Evolutionary conservation across 2,329 filamentous ascomycete species (phyloP).

Genomic region (Tolypocladium tropicale): DNA sequence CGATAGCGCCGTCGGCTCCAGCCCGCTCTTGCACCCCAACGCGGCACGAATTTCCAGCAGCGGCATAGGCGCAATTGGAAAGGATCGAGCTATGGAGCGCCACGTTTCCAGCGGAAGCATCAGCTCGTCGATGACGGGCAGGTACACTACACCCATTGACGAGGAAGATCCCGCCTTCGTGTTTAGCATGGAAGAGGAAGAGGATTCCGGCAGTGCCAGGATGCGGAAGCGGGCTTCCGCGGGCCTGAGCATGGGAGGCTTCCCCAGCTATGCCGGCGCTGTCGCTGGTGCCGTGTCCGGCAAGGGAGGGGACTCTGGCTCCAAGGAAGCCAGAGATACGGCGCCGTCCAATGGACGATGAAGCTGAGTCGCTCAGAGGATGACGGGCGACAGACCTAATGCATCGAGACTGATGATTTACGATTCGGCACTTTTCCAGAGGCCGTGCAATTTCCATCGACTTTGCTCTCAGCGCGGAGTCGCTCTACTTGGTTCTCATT

Average conservation of each 20-base stretch:
- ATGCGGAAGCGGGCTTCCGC: slow-evolving; percentile 39
- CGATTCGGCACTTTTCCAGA: background rate
- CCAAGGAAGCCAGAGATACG: slow-evolving; percentile 18
- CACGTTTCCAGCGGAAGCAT: slow-evolving; percentile 51
- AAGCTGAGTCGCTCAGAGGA: slow-evolving; percentile 4
- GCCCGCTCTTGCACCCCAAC: slow-evolving; percentile 41
- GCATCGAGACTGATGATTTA: background rate
- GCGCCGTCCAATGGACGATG: slow-evolving; percentile 21
- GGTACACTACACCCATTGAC: slow-evolving; percentile 55
- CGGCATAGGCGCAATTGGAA: slow-evolving; percentile 27
- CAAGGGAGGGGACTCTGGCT: slow-evolving; percentile 15
- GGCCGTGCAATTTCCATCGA: background rate
- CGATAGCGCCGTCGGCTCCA: slow-evolving; percentile 32
- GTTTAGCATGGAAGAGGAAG: slow-evolving; percentile 56
- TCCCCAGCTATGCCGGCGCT: slow-evolving; percentile 31
- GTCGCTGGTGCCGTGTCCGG: slow-evolving; percentile 22
- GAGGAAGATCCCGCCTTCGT: slow-evolving; percentile 55
- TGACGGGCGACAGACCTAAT: background rate
- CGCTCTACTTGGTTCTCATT: background rate
- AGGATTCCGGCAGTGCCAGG: slow-evolving; percentile 36
- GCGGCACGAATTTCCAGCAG: slow-evolving; percentile 30
- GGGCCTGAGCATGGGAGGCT: slow-evolving; percentile 26
- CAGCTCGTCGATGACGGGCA: slow-evolving; percentile 40
- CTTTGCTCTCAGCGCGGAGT: background rate
- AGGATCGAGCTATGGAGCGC: slow-evolving; percentile 37